A percentile compares a stretch with the other conserved stretches of the same genome.
phyloP scores from a whole-genome alignment of 768 basidiomycete genomes.

The Mycena indigotica region DNA sequence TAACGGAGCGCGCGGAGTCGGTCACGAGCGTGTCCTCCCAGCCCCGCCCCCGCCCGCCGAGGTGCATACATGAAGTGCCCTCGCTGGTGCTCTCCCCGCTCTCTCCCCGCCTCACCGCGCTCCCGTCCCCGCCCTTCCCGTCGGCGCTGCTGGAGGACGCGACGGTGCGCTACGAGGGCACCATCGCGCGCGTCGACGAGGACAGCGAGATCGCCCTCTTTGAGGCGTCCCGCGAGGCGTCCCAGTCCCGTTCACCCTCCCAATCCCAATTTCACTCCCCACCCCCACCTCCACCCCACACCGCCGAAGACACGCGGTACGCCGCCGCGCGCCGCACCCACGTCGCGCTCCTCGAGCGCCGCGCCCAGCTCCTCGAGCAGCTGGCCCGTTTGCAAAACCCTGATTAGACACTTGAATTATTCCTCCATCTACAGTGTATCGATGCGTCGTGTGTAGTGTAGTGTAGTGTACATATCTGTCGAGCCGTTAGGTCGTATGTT shows the following conservation, averaged over 20 bases:
- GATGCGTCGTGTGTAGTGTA: no score
- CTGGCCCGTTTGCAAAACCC: neutral
- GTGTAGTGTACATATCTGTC: no score
- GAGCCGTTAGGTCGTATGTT: no score
- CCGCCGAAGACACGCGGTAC: neutral
- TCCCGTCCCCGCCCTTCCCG: constrained; percentile 4
- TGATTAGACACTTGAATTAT: no score
- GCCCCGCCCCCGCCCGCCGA: constrained; percentile 27
- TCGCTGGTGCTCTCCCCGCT: constrained; percentile 31
- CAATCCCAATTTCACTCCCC: no score
- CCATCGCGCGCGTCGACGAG: constrained; percentile 57
- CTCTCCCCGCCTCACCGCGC: constrained; percentile 1
- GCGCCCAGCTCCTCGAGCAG: neutral
- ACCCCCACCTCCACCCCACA: neutral
- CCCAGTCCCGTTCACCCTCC: no score
- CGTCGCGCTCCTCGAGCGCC: neutral
- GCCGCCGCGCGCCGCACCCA: neutral
- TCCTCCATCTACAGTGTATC: no score
- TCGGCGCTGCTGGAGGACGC: constrained; percentile 10
- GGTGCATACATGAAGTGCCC: constrained; percentile 60
- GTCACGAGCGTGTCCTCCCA: constrained; percentile 30
- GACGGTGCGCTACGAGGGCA: constrained; percentile 52
- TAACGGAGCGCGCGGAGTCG: constrained; percentile 26
- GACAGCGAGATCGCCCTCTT: constrained; percentile 55
- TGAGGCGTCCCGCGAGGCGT: constrained; percentile 25